Base-by-base conservation (phyloP, 768 basidiomycete genomes). In the Chalciporus pseudorubinellus region DNA sequence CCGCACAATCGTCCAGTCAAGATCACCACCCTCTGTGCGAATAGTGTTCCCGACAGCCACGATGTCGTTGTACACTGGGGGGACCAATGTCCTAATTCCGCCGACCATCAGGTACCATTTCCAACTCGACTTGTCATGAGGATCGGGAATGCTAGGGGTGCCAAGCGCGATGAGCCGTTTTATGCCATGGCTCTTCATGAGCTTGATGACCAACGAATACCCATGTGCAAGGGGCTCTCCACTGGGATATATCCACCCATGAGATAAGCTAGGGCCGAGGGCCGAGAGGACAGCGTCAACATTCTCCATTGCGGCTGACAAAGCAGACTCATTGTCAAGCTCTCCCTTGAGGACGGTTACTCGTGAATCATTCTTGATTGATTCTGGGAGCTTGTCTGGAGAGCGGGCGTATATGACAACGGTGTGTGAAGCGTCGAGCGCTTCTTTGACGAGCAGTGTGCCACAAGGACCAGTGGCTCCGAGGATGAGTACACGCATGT, bases 1-100 rank as follows among this genome's bases (percentile, higher is more conserved):
- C 29, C 88, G 74, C 26, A 75, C 81, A 40, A 89, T 79, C 7
- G 85, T 89, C 84, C 85, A 89, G 20, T 83, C 78, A 16, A 87
- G 59, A 18, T 77, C 74, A 0, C 70, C 70, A 12, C 77, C 77
- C 51, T 78, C 68, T 13, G 65, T 67, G 11, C 80, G 73, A 31
- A 88, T 72, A 12, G 69, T 72, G 43, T 84, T 72, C 16, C 84
- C 87, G 48, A 85, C 76, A 1, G 78, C 82, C 9, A 85, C 80
- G 22, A 90, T 72, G 46, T 89, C 88, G 31, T 75, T 78, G 62
- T 86, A 91, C n/a, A 84, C 83, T 42, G 70, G 74, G 31, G 70
- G 69, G 0, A 79, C 82, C 40, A 83, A 65, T 3, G 72, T 61
- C 8, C 68, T 68, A 38, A 65, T 61, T 19, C 52, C 49, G 18